A percentile compares a stretch with the other conserved stretches of the same genome.
These are phyloP conservation scores for Monosporascus sp. DNA, from an alignment of 2,329 filamentous ascomycete species.

Conservation along the genomic window DNA sequence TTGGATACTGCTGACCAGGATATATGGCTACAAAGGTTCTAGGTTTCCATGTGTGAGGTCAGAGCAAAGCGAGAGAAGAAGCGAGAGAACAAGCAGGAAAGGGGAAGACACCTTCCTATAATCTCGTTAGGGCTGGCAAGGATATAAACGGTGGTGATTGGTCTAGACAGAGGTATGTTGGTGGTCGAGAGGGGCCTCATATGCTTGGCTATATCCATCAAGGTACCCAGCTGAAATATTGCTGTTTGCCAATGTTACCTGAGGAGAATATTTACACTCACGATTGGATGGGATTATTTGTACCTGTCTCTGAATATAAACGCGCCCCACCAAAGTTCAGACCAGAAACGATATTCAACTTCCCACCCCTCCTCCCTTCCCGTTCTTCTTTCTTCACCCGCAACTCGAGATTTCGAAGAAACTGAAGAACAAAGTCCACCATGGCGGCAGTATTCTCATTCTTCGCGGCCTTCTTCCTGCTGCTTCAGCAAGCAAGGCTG, in stretches of 20 bases:
- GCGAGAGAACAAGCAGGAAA: neutral
- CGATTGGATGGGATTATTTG: too few species aligned
- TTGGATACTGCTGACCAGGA: neutral
- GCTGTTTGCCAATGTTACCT: too few species aligned
- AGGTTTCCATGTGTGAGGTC: neutral
- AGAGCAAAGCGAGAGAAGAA: neutral
- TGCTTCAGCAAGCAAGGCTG: neutral
- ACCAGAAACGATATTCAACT: too few species aligned
- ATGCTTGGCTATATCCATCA: too few species aligned
- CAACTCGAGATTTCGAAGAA: neutral
- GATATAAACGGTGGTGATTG: too few species aligned
- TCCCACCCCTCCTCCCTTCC: neutral
- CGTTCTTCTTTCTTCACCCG: neutral
- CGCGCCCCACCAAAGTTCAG: too few species aligned
- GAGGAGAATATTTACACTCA: too few species aligned
- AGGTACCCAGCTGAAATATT: too few species aligned
- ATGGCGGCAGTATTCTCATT: neutral
- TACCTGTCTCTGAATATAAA: too few species aligned
- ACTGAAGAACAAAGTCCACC: neutral
- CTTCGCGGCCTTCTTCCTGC: neutral
- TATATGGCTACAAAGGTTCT: neutral
- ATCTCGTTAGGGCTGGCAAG: neutral
- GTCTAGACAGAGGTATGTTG: too few species aligned
- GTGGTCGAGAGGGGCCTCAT: too few species aligned
- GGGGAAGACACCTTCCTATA: neutral